phyloP scores from a whole-genome alignment of 352 stramenopile species.

The Lagenidium sp. region DNA sequence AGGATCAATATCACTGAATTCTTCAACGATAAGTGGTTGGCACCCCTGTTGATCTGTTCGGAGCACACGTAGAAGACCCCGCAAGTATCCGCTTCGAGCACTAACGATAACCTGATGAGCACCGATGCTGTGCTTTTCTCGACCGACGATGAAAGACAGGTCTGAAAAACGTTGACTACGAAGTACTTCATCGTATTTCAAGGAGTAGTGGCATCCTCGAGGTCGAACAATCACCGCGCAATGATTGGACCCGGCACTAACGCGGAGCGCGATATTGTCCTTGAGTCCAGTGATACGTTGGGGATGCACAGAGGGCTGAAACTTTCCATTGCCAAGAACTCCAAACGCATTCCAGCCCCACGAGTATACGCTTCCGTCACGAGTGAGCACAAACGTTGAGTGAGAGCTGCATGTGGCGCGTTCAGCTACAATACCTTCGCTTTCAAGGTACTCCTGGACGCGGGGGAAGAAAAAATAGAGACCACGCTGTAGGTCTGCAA shows the following conservation, averaged over 20 bases:
- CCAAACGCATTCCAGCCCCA: slow-evolving; percentile 85
- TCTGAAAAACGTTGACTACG: slow-evolving; percentile 41
- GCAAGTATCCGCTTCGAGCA: slow-evolving; percentile 52
- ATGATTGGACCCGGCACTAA: slow-evolving; percentile 65
- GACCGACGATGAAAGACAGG: slow-evolving; percentile 31
- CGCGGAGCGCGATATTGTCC: slow-evolving; percentile 39
- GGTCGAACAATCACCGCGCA: slow-evolving; percentile 41
- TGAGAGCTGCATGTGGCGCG: slow-evolving; percentile 56
- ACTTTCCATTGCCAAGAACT: slow-evolving; percentile 65
- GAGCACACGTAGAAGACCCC: slow-evolving; percentile 40
- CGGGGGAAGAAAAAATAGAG: slow-evolving; percentile 67
- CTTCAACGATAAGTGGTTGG: slow-evolving; percentile 24
- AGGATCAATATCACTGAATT: slow-evolving; percentile 46
- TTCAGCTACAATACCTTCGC: slow-evolving; percentile 21
- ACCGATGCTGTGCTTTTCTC: slow-evolving; percentile 10
- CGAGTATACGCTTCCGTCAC: slow-evolving; percentile 56
- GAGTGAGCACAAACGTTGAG: slow-evolving; percentile 55
- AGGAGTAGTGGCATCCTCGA: slow-evolving; percentile 50
- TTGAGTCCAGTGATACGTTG: slow-evolving; percentile 50
- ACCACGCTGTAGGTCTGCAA: slow-evolving; percentile 63
- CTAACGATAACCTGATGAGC: slow-evolving; percentile 48
- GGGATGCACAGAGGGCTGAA: slow-evolving; percentile 59
- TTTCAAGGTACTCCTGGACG: slow-evolving; percentile 38
- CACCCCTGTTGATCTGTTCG: slow-evolving; percentile 4
- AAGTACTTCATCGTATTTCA: slow-evolving; percentile 49